phyloP scores from a whole-genome alignment of 2,329 filamentous ascomycete species.

The Zarea fungicola region DNA sequence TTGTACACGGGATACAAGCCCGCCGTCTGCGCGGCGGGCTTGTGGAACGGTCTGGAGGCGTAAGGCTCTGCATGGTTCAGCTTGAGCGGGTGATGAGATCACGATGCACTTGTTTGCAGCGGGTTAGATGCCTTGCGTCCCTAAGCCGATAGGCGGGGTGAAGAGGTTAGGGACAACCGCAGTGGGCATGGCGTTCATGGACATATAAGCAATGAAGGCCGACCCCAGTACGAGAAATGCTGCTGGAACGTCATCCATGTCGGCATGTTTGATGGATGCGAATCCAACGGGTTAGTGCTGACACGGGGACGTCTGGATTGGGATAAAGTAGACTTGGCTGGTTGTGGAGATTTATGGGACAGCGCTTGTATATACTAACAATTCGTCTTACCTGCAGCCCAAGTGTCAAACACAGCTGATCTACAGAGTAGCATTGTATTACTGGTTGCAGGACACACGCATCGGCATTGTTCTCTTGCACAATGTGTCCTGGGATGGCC shows the following conservation, averaged over 20 bases:
- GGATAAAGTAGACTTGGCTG: not conserved
- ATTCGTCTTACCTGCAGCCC: constrained; percentile 11
- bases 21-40: constrained; percentile 26
- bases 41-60: constrained; percentile 11
- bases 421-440: not conserved
- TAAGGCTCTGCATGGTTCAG: constrained; percentile 17
- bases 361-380: not conserved
- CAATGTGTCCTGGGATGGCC: not conserved
- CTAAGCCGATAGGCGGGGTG: constrained; percentile 4
- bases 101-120: constrained; percentile 11
- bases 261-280: constrained; percentile 3
- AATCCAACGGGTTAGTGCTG: constrained; percentile 6
- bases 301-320: not conserved
- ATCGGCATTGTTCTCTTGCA: constrained; percentile 2
- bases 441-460: not conserved
- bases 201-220: constrained; percentile 5
- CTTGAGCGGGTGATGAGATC: not conserved
- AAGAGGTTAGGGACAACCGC: not conserved
- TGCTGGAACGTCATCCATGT: too few relatives aligned
- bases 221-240: not conserved
- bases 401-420: not conserved
- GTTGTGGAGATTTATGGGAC: accelerated
- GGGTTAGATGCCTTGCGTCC: constrained; percentile 1
- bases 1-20: constrained; percentile 26
- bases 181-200: not conserved